A percentile compares a stretch with the other conserved stretches of the same genome.
Conservation (phyloP, 2,329 filamentous ascomycete species). For the Aspergillus ochraceoroseus region DNA sequence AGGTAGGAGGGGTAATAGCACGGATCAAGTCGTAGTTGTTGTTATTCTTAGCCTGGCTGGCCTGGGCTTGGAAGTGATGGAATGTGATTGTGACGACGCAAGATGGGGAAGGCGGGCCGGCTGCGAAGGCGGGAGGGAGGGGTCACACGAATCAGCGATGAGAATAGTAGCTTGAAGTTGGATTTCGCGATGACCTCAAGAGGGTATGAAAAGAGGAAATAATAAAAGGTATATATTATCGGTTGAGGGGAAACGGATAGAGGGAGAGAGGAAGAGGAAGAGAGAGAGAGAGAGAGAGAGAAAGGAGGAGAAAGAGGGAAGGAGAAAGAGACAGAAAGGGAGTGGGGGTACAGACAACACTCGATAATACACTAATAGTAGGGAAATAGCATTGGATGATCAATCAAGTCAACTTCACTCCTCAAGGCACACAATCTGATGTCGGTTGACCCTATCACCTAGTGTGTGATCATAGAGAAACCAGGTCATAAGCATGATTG, state of each 20-base stretch:
- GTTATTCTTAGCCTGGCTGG: no score
- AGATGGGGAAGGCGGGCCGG: slow-evolving; percentile 6
- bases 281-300: slow-evolving; percentile 1
- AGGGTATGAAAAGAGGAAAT: no score
- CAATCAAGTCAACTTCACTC: no score
- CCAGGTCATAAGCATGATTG: no score
- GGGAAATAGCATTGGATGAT: no score
- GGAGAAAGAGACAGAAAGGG: background rate
- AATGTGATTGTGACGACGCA: slow-evolving; percentile 8
- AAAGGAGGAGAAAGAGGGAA: background rate
- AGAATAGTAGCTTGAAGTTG: background rate
- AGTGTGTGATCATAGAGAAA: no score
- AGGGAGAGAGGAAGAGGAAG: background rate
- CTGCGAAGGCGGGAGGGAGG: slow-evolving; percentile 3
- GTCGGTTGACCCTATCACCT: no score
- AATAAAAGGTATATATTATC: no score
- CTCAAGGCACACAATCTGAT: no score
- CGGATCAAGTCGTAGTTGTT: background rate
- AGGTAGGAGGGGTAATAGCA: slow-evolving; percentile 6
- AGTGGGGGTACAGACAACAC: no score
- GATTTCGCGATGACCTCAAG: background rate
- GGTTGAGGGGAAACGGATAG: background rate
- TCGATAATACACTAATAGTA: background rate
- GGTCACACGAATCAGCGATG: slow-evolving; percentile 2
- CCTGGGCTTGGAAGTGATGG: background rate